A percentile compares a stretch with the other conserved stretches of the same genome.
phyloP scores from a whole-genome alignment of 352 stramenopile genomes.

The Globisporangium paddicum region DNA sequence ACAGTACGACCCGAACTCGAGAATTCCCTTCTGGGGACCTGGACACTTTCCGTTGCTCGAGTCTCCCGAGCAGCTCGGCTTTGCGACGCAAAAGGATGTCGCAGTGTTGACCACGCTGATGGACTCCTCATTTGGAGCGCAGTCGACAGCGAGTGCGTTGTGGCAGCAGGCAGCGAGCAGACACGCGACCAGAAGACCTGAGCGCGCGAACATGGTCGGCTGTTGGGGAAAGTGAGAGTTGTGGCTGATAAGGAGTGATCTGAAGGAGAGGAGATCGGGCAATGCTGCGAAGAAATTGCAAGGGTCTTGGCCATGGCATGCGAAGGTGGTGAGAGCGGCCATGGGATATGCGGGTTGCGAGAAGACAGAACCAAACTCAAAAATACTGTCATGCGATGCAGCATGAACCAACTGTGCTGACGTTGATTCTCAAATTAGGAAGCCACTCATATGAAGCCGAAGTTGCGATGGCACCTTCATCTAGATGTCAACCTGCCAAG shows the following conservation, averaged over 20 bases:
- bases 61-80: background rate
- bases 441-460: too few species aligned
- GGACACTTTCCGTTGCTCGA: constrained; percentile 7
- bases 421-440: too few species aligned
- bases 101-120: constrained; percentile 1
- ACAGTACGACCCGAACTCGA: constrained; percentile 7
- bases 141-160: background rate
- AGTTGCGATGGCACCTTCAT: too few species aligned
- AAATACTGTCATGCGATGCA: background rate
- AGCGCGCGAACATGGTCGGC: background rate
- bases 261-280: background rate
- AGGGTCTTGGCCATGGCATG: background rate
- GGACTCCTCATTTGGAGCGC: background rate
- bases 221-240: too few species aligned
- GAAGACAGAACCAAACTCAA: too few species aligned
- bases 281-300: background rate
- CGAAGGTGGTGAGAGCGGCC: background rate
- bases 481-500: too few species aligned
- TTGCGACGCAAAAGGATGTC: background rate
- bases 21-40: background rate
- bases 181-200: background rate
- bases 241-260: too few species aligned
- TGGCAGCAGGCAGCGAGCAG: background rate
- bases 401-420: too few species aligned
- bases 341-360: too few species aligned